phyloP scores from a whole-genome alignment of 495 filamentous ascomycete species.

The Glutinoglossum americanum region DNA sequence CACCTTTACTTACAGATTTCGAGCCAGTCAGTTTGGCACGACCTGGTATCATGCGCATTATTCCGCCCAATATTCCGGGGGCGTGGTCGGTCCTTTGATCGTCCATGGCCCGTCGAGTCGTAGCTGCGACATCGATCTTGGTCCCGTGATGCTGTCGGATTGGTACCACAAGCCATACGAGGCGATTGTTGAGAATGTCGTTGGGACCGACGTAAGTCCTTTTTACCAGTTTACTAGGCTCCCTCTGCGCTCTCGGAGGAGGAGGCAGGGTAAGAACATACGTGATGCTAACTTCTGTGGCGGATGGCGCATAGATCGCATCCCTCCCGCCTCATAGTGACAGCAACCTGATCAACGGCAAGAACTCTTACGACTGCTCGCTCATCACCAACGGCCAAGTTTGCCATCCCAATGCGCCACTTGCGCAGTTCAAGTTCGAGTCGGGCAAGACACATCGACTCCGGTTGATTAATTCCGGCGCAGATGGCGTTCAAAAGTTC shows the following conservation, averaged over 20 bases:
- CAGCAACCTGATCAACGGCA: slow-evolving; percentile 22
- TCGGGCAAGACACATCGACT: slow-evolving; percentile 28
- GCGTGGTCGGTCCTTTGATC: slow-evolving; percentile 19
- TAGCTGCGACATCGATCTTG: slow-evolving; percentile 30
- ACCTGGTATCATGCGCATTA: slow-evolving; percentile 45
- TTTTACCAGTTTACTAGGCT: too few species aligned
- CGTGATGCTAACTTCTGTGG: neutral
- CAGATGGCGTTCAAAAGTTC: slow-evolving; percentile 28
- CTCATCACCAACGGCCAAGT: neutral
- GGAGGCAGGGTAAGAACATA: too few species aligned
- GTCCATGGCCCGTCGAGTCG: slow-evolving; percentile 23
- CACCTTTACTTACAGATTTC: slow-evolving; percentile 27
- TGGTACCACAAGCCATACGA: slow-evolving; percentile 22
- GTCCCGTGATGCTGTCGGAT: slow-evolving; percentile 25
- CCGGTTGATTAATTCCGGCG: slow-evolving; percentile 32
- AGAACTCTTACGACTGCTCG: slow-evolving; percentile 13
- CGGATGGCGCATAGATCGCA: neutral
- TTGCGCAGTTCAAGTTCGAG: slow-evolving; percentile 15
- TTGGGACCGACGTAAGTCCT: neutral
- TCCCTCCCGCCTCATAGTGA: slow-evolving; percentile 5
- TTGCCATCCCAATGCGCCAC: neutral
- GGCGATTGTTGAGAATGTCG: slow-evolving; percentile 13
- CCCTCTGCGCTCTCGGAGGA: too few species aligned
- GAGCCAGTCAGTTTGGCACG: slow-evolving; percentile 31
- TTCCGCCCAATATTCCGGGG: slow-evolving; percentile 29